Base-by-base conservation (phyloP, 495 filamentous ascomycete genomes). In the Penicillium manginii region DNA sequence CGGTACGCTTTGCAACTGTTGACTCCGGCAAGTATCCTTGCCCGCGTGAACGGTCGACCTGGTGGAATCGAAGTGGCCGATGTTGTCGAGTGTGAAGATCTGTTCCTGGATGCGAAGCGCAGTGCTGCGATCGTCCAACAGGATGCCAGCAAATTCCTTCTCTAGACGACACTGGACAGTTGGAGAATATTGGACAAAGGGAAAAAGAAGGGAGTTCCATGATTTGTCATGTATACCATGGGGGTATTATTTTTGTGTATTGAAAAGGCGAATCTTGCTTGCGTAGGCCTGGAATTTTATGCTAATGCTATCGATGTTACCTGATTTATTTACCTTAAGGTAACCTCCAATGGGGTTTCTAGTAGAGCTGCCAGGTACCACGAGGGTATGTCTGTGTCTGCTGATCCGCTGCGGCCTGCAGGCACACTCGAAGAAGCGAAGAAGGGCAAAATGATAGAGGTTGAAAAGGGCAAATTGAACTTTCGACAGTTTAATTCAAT, bases 1-100 rank as follows among this genome's bases (percentile, higher is more conserved):
- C 81, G 94, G 67, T 98, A 98, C 78, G 92, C 92, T 50, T 75
- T 97, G 68, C 94, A 97, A 73, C 75, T 98, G 58, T 78, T 98
- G 64, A 89, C 92, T n/a, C 93, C 94, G 2, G 90, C 94, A 18
- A 86, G 81, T 59, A 86, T 91, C 40, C 72, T 91, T 51, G 84
- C 87, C 37, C 80, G 82, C 43, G 84, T 90, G 65, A 89, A 88
- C 65, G 88, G 89, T 52, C 86, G 84, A 53, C 83, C 78, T 46
- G 71, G 69, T 40, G 86, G 89, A 54, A 92, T 97, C 54, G 89
- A 91, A 59, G 81, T 91, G 19, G 80, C 85, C 57, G 92, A 96
- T 73, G 87, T 97, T 52, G 83, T 80, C n/a, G 93, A 97, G 73
- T 92, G 90, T 72, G 88, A 91, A 74, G 89, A 90, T 62, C 77